Base-by-base conservation (phyloP, 352 stramenopile species). In the Globisporangium takayamanum region DNA sequence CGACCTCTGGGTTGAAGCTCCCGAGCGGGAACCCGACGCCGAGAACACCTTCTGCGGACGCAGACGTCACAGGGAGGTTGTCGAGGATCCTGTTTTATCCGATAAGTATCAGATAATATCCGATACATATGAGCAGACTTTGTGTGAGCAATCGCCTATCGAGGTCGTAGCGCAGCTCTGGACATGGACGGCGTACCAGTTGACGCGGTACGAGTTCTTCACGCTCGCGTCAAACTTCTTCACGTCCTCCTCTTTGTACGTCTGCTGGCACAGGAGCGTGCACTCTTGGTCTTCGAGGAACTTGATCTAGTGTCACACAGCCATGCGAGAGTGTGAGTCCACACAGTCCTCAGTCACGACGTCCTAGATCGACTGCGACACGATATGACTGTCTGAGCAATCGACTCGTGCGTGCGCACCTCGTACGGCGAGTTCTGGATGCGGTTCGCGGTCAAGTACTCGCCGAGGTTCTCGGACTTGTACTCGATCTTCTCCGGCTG, bases 391-490 rank as follows among this genome's bases (percentile, higher is more conserved):
- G 22, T 22, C 22, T 22, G 22, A 22, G 22, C 22, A 22, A 22
- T 22, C 22, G 22, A 22, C 22, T 22, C 22, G 22, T 22, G 22
- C 22, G 22, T 22, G 22, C 22, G 22, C 51, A 86, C 76, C 36
- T 95, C 76, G 70, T 99, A 99, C 30, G 95, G 88, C 16, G 96
- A 99, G 72, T 97, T 99, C 76, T 99, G 94, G 64, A 99, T 99
- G 56, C 96, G 92, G 70, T 99, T 98, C 20, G 97, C 97, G 33
- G 90, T 95, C 50, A 99, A 77, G 63, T 99, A 98, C 76, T 99
- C 97, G 52, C 98, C 98, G 51, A 99, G 75, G 70, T 99, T 99
- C 74, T 99, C 97, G 53, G 92, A 97, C 48, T 98, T 97, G 80
- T 98, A 97, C 74, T 98, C 88, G 25, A 95, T 93, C 55, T 91